These are phyloP conservation scores for Pyrus communis DNA, from an alignment of 306 rosid species.

Conservation along the genomic window DNA sequence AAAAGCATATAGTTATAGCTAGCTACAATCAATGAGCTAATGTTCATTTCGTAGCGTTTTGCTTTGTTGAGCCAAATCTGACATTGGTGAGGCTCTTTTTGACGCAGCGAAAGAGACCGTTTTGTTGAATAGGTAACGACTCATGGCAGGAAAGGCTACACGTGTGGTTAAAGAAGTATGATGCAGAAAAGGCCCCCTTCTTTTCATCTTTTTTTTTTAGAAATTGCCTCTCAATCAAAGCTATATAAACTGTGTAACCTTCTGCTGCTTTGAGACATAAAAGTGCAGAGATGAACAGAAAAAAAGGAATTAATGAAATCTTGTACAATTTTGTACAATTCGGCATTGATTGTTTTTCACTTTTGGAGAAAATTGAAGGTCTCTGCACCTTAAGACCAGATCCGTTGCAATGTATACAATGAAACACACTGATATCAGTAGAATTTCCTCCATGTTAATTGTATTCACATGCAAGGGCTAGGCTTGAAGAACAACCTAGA, in stretches of 20 bases:
- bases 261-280: neutral
- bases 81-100: conserved; percentile 9
- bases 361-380: neutral
- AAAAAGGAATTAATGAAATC: neutral
- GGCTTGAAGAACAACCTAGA: neutral
- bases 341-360: neutral
- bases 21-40: neutral
- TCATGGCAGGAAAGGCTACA: neutral
- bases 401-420: neutral
- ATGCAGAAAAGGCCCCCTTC: neutral
- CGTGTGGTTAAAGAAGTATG: neutral
- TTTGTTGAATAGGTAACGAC: conserved; percentile 34
- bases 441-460: neutral
- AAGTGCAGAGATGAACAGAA: neutral
- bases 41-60: neutral
- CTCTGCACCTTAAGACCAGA: neutral
- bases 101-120: conserved; percentile 52
- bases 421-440: neutral
- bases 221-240: neutral
- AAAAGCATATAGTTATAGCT: neutral
- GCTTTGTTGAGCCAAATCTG: conserved; percentile 3
- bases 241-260: neutral
- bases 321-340: neutral
- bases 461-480: neutral
- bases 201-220: neutral